Evolutionary conservation across 306 rosid genomes (phyloP), one percentile per base, ranked within the genome.

Genomic region (Cicer pinnatifidum): DNA sequence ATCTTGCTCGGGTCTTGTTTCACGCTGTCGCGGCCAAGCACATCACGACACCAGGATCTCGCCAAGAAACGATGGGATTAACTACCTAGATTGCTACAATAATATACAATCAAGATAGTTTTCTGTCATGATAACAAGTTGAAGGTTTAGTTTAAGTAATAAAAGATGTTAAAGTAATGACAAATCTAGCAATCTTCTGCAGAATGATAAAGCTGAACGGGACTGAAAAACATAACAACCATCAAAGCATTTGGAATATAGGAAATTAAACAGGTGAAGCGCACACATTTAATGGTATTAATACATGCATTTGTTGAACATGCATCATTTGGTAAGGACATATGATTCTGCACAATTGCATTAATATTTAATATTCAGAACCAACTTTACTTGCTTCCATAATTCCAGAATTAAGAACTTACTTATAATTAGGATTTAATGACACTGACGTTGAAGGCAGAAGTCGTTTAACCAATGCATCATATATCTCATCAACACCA

Each of bases 391-490:
- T 61, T 5, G 47, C n/a, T 72, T 73, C 46, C 11, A 43, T 41
- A 56, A 79, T 52, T 77, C 68, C 58, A 15, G 47, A 74, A 69
- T 73, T 72, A 59, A 64, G 4, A 83, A 80, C 90, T 83, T 71
- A 93, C 97, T 88, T 94, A 62, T 64, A 41, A 71, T 85, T 79
- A 59, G 96, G 83, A 76, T 82, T 85, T n/a, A 90, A 81, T 23
- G 77, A 61, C 11, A 71, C 80, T 11, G 83, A 82, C 1, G 82
- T 89, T 3, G 67, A 76, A 71, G 86, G 85, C 75, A 87, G 83
- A 77, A 94, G 85, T 54, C 88, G 87, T 64, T 56, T 50, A 39
- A 87, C 98, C 87, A 94, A 82, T 76, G 88, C 81, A 84, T 89
- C 95, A 65, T 88, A 91, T 75, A 94, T 71, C 51, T 89, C 96